Conservation (phyloP, 106 monocot species). For the Acorus calamus region DNA sequence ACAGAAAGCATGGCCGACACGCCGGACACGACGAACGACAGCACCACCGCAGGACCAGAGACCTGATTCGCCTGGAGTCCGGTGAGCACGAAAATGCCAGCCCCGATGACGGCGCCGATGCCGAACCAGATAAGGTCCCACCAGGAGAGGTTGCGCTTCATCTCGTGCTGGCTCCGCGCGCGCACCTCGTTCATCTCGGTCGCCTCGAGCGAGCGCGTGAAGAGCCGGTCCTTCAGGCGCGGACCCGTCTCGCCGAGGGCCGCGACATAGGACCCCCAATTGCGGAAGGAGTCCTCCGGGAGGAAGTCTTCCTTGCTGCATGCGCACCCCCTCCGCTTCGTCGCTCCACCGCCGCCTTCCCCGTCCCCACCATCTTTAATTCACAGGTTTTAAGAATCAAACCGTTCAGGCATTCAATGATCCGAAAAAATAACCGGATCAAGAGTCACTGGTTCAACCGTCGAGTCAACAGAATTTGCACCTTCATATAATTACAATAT, state of each 20-base stretch:
- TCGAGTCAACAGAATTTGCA: too few relatives aligned
- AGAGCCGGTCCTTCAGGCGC: constrained; percentile 40
- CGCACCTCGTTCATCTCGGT: constrained; percentile 45
- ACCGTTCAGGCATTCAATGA: too few relatives aligned
- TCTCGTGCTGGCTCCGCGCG: constrained; percentile 60
- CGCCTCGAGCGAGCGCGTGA: constrained; percentile 34
- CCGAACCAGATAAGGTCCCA: constrained; percentile 88
- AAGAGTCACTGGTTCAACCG: too few relatives aligned
- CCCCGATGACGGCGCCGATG: constrained; percentile 70
- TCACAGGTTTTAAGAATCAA: background rate
- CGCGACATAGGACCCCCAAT: constrained; percentile 37
- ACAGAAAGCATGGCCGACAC: constrained; percentile 81
- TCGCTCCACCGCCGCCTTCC: constrained; percentile 1
- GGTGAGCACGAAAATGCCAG: constrained; percentile 80
- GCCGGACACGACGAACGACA: constrained; percentile 73
- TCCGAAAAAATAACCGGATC: too few relatives aligned
- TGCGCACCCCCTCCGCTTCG: constrained; percentile 10
- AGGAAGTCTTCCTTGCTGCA: constrained; percentile 35
- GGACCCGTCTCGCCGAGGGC: constrained; percentile 37
- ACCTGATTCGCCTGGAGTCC: constrained; percentile 36
- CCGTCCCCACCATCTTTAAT: background rate
- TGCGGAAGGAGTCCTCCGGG: constrained; percentile 66
- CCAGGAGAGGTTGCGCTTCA: constrained; percentile 67
- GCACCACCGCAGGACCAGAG: constrained; percentile 60
- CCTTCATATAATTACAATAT: too few relatives aligned